Base-by-base conservation (phyloP, 2,329 filamentous ascomycete species). In the Cryphonectria naterciae region DNA sequence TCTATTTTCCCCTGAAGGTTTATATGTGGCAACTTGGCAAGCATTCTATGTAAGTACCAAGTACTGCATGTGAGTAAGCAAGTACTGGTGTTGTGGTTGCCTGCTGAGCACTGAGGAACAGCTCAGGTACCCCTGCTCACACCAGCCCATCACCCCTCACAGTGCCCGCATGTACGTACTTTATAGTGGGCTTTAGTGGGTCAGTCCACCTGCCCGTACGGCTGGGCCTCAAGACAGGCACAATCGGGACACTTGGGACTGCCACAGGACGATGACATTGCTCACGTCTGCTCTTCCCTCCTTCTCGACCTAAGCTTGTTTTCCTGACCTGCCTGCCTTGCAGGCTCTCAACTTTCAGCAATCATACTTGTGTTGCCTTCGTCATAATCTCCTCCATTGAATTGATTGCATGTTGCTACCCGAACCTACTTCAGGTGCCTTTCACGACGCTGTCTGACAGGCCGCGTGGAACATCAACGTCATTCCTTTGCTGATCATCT, bases 241-340 rank as follows among this genome's bases (percentile, higher is more conserved):
- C 22, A 52, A 7, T 32, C n/a, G 63, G 54, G 54, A 32, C 54
- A 32, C 28, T 3, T 32, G 13, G 28, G 54, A 56, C 52, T 25
- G 52, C 19, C 63, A 65, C 17, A 46, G 37, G 15, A 37, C 63
- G 28, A 65, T 43, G 63, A 65, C 63, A 65, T 65, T 65, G 19
- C 63, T 22, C 39, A n/a, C 39, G 10, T 61, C 39, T 43, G 37
- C 39, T 46, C 37, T 22, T 46, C 25, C 61, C 46, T 49, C 46
- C 46, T 22, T 7, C 39, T 35, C 4, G 17, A 28, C 5, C 37
- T 39, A n/a, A 46, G 22, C 61, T 46, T 41, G 37, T 41, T 19
- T 46, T 28, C 15, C n/a, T 6, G 17, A 25, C 32, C 25, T 64
- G 39, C 28, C 49, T 39, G 41, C 5, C 28, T 25, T 61, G 58